These are phyloP conservation scores for Paramecium sonneborni DNA, from an alignment of 73 alveolate species.

Conservation along the genomic window DNA sequence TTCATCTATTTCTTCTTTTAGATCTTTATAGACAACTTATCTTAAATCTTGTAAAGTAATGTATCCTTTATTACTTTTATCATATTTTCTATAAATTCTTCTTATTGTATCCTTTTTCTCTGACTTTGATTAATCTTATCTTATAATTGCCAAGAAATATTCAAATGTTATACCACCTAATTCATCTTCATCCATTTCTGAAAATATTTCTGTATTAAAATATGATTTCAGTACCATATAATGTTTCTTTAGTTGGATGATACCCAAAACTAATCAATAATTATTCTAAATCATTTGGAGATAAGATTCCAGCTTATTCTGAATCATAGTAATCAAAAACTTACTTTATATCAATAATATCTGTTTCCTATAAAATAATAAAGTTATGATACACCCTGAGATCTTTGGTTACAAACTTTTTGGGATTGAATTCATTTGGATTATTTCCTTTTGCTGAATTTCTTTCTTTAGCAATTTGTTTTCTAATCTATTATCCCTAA, in stretches of 20 bases:
- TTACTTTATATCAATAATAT: slow-evolving; percentile 3
- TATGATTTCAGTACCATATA: neutral
- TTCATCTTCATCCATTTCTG: slow-evolving; percentile 47
- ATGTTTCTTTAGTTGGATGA: slow-evolving; percentile 14
- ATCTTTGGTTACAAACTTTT: slow-evolving; percentile 20
- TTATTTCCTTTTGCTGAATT: neutral
- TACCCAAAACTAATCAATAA: neutral
- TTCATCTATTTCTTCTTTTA: slow-evolving; percentile 41
- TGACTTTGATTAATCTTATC: neutral
- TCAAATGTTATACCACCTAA: slow-evolving; percentile 10
- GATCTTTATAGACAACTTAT: slow-evolving; percentile 9
- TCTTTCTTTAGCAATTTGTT: neutral
- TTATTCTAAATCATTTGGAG: slow-evolving; percentile 36
- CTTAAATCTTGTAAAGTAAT: slow-evolving; percentile 7
- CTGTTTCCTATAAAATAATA: slow-evolving; percentile 3
- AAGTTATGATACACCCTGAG: neutral
- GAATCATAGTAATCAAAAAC: slow-evolving; percentile 48
- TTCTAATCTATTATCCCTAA: neutral
- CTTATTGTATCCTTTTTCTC: slow-evolving; percentile 48
- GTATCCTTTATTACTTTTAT: slow-evolving; percentile 27
- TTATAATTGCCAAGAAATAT: neutral
- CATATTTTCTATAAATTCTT: slow-evolving; percentile 44
- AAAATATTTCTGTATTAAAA: neutral
- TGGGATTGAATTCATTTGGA: slow-evolving; percentile 26
- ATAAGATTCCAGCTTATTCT: slow-evolving; percentile 39